A percentile compares a stretch with the other conserved stretches of the same genome.
phyloP scores from a whole-genome alignment of 495 filamentous ascomycete species.

The Pyrenula massariospora region DNA sequence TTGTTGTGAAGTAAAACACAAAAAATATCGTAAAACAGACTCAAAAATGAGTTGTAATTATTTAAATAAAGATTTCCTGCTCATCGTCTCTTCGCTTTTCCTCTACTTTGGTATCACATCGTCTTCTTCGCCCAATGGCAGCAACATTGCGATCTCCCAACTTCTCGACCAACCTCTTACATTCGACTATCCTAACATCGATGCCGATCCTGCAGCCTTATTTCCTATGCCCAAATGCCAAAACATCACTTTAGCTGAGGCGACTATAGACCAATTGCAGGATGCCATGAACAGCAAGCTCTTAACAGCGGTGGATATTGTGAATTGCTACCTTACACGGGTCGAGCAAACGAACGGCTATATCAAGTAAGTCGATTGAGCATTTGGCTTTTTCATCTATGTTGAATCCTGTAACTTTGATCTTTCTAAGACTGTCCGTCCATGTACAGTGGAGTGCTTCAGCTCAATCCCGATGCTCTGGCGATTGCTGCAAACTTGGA shows the following conservation, averaged over 20 bases:
- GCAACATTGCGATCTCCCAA: not conserved
- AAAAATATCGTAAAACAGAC: no score
- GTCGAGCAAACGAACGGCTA: constrained; percentile 42
- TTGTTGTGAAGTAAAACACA: no score
- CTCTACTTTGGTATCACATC: no score
- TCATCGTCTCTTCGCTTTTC: no score
- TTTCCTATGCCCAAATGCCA: constrained; percentile 53
- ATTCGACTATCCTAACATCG: not conserved
- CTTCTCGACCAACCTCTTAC: not conserved
- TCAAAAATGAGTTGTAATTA: no score
- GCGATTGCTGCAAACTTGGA: constrained; percentile 47
- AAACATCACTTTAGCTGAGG: constrained; percentile 51
- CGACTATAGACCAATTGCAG: constrained; percentile 45
- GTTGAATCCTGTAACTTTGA: not conserved
- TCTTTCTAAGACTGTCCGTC: not conserved
- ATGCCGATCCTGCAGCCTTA: constrained; percentile 15
- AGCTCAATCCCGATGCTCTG: constrained; percentile 51
- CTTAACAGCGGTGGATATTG: constrained; percentile 35
- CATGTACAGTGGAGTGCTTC: constrained; percentile 36
- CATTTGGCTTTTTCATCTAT: not conserved
- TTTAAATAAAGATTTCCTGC: no score
- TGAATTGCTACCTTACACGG: constrained; percentile 40
- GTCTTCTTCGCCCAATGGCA: not conserved
- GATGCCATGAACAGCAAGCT: constrained; percentile 21
- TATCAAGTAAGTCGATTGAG: constrained; percentile 35